A percentile compares a stretch with the other conserved stretches of the same genome.
phyloP scores from a whole-genome alignment of 2,329 filamentous ascomycete species.

The Clonostachys chloroleuca region DNA sequence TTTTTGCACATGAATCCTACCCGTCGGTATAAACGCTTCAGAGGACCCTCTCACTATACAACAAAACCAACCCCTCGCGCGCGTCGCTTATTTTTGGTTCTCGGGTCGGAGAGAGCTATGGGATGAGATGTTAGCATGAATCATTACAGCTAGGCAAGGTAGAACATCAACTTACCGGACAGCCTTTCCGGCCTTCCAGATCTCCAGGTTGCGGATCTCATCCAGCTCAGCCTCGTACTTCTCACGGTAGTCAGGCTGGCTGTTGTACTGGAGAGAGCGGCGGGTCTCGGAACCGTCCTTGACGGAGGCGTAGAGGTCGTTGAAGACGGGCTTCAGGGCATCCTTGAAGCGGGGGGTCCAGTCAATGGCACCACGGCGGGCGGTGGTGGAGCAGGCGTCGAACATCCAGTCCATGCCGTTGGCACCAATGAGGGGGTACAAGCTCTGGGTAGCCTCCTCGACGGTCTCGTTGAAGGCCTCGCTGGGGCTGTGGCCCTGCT shows the following conservation, averaged over 20 bases:
- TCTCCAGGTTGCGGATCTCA: constrained; percentile 97
- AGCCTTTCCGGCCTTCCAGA: constrained; percentile 98
- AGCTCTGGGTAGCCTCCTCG: constrained; percentile 96
- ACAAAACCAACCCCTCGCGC: not conserved
- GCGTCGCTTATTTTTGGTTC: constrained; percentile 66
- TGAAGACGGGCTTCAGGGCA: constrained; percentile 97
- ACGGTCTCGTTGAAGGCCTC: constrained; percentile 99
- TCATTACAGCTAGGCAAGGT: not conserved
- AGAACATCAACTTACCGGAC: constrained; percentile 60
- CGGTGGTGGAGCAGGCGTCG: constrained; percentile 98
- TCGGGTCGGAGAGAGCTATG: constrained; percentile 72
- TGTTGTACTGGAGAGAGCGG: constrained; percentile 96
- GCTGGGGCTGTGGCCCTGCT: constrained; percentile 94
- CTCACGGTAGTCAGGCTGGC: constrained; percentile 91
- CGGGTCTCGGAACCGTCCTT: constrained; percentile 89
- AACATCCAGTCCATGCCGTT: constrained; percentile 99
- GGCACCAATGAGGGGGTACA: constrained; percentile 95
- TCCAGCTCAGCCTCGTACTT: constrained; percentile 98
- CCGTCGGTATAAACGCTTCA: constrained; percentile 1
- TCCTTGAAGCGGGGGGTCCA: constrained; percentile 98
- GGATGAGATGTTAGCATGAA: constrained; percentile 12
- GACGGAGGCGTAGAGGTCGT: constrained; percentile 92
- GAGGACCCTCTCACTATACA: not conserved
- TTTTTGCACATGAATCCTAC: too few relatives aligned
- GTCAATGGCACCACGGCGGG: constrained; percentile 97